Percentiles rank a stretch among this genome's conserved stretches.
These are phyloP conservation scores for Avicennia marina DNA, from an alignment of 257 asterid species.

Conservation along the genomic window DNA sequence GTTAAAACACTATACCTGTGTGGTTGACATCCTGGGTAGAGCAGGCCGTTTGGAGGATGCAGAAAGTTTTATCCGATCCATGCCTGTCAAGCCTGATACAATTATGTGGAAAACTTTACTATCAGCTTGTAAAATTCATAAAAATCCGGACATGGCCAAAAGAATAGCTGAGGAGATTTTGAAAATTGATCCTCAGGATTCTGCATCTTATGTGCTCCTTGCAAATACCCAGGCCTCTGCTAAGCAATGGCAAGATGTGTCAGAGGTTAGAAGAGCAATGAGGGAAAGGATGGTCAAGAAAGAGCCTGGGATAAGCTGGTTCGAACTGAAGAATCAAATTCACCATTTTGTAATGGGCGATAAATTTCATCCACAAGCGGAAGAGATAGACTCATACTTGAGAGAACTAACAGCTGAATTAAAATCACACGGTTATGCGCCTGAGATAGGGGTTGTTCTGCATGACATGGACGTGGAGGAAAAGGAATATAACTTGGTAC, in stretches of 20 bases:
- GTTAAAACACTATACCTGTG: slow-evolving; percentile 77
- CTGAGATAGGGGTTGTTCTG: slow-evolving; percentile 52
- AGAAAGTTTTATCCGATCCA: slow-evolving; percentile 61
- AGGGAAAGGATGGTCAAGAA: slow-evolving; percentile 61
- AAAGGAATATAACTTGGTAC: slow-evolving; percentile 54
- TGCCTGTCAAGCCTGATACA: slow-evolving; percentile 60
- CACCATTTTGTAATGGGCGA: slow-evolving; percentile 61
- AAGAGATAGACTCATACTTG: slow-evolving; percentile 47
- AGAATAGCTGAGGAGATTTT: slow-evolving; percentile 54
- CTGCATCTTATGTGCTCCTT: slow-evolving; percentile 78
- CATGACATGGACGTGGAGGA: slow-evolving; percentile 86
- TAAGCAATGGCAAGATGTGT: slow-evolving; percentile 57
- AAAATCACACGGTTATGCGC: slow-evolving; percentile 57
- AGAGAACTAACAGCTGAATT: slow-evolving; percentile 50
- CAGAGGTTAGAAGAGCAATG: slow-evolving; percentile 60
- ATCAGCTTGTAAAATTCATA: slow-evolving; percentile 77
- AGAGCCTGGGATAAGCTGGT: slow-evolving; percentile 89
- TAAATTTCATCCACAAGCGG: slow-evolving; percentile 47
- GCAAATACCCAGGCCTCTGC: slow-evolving; percentile 67
- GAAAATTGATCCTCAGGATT: slow-evolving; percentile 58
- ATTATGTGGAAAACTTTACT: slow-evolving; percentile 77
- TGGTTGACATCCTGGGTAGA: slow-evolving; percentile 90
- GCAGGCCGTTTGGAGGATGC: slow-evolving; percentile 79
- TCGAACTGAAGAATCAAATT: slow-evolving; percentile 57
- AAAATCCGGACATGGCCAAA: slow-evolving; percentile 58